Conservation (phyloP, 2,329 filamentous ascomycete genomes). For the Aureobasidium sp. region DNA sequence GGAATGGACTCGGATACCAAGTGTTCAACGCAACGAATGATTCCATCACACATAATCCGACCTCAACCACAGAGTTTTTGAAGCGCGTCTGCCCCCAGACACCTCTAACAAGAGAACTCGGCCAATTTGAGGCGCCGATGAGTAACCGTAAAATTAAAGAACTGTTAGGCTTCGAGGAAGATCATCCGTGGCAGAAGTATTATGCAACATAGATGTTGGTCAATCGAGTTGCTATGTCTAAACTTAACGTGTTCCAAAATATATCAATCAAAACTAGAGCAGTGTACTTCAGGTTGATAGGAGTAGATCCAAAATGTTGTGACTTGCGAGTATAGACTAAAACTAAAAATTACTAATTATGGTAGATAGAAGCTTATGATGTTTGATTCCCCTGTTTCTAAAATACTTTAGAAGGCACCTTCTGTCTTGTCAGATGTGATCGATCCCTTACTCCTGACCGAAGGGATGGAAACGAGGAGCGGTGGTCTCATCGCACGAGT, state of each 20-base stretch:
- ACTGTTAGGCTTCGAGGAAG: conserved; percentile 65
- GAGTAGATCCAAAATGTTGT: too few relatives aligned
- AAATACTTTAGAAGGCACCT: too few relatives aligned
- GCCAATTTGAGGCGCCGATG: conserved; percentile 64
- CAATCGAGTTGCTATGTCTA: too few relatives aligned
- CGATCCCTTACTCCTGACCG: neutral
- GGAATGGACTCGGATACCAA: conserved; percentile 65
- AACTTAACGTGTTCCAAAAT: too few relatives aligned
- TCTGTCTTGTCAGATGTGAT: neutral
- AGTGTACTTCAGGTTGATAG: too few relatives aligned
- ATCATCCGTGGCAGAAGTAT: conserved; percentile 64
- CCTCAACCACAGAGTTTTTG: conserved; percentile 60
- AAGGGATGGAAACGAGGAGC: conserved; percentile 12
- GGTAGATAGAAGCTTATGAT: neutral
- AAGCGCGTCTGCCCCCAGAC: conserved; percentile 55
- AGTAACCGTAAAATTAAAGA: conserved; percentile 67
- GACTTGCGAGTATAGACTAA: neutral
- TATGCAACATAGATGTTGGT: too few relatives aligned
- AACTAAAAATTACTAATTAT: conserved; percentile 14
- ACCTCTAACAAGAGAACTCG: conserved; percentile 62
- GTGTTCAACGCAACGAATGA: conserved; percentile 72
- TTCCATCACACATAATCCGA: conserved; percentile 62
- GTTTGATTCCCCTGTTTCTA: neutral
- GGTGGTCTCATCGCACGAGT: conserved; percentile 17
- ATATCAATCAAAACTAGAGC: too few relatives aligned